Percentiles rank a stretch among this genome's conserved stretches.
Evolutionary conservation across 208 protist species (phyloP).

Genomic region (Blechomonas ayalai): DNA sequence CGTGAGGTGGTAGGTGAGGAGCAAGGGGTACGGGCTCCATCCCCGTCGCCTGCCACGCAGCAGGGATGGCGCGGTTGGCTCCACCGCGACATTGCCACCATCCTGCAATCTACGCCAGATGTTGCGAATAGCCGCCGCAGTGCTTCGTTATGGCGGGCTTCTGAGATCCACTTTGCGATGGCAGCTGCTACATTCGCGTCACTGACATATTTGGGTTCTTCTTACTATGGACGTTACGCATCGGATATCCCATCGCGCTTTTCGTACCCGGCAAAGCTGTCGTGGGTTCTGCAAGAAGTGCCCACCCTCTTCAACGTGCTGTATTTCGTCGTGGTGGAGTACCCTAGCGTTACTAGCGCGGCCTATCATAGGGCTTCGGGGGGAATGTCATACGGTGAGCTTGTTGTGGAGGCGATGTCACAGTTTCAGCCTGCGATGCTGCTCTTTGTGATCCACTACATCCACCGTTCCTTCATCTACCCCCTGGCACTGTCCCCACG

Average conservation of each 20-base stretch:
- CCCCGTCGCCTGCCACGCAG: no score
- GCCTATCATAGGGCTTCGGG: background rate
- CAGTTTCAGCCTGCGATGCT: conserved; percentile 26
- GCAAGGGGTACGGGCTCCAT: no score
- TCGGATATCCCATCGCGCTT: background rate
- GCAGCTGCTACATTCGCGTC: no score
- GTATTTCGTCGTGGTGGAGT: conserved; percentile 56
- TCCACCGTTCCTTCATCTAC: conserved; percentile 60
- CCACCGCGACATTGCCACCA: no score
- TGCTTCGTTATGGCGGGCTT: no score
- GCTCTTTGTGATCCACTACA: conserved; percentile 72
- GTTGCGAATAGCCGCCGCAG: no score
- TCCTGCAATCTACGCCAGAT: no score
- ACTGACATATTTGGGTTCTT: no score
- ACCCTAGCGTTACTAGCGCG: conserved; percentile 11
- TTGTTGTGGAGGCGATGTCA: conserved; percentile 5
- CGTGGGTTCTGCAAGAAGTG: conserved; percentile 66
- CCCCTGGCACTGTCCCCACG: conserved; percentile 26
- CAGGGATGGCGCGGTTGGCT: no score
- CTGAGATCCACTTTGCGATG: no score
- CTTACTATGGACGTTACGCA: conserved; percentile 31
- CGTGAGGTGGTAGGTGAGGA: no score
- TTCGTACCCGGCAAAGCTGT: conserved; percentile 30
- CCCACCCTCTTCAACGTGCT: conserved; percentile 57
- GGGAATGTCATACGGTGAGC: background rate